Evolutionary conservation across 345 rosid species (phyloP).

Genomic region (Salix brachista): DNA sequence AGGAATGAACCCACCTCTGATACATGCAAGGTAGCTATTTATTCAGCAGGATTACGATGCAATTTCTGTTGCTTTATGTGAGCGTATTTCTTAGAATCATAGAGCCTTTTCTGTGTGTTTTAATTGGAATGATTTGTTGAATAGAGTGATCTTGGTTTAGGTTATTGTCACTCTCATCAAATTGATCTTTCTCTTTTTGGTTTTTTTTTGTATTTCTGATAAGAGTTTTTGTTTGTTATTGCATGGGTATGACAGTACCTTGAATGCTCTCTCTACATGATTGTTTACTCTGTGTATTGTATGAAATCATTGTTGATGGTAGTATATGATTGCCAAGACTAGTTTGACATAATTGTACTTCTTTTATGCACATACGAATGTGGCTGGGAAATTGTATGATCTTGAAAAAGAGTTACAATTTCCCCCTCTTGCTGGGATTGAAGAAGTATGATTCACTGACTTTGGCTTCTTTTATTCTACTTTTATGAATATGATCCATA

Average conservation of each 20-base stretch:
- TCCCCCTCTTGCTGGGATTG: not conserved
- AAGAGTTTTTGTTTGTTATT: not conserved
- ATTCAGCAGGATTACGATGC: conserved; percentile 3
- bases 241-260: not conserved
- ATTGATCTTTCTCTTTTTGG: not conserved
- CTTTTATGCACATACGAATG: not conserved
- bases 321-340: not conserved
- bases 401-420: not conserved
- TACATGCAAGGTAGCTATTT: conserved; percentile 70
- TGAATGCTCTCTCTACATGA: not conserved
- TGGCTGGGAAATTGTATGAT: not conserved
- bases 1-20: conserved; percentile 93
- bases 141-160: not conserved
- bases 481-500: not conserved
- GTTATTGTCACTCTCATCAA: not conserved
- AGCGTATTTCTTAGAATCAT: not conserved
- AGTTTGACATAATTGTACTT: not conserved
- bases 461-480: not conserved
- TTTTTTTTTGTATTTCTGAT: not conserved
- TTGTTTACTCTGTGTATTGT: not conserved
- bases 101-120: not conserved
- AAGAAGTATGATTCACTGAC: not conserved
- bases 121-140: not conserved
- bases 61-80: not conserved
- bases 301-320: not conserved